Evolutionary conservation across 2,329 filamentous ascomycete species (phyloP).

Genomic region (Colletotrichum coccodes): DNA sequence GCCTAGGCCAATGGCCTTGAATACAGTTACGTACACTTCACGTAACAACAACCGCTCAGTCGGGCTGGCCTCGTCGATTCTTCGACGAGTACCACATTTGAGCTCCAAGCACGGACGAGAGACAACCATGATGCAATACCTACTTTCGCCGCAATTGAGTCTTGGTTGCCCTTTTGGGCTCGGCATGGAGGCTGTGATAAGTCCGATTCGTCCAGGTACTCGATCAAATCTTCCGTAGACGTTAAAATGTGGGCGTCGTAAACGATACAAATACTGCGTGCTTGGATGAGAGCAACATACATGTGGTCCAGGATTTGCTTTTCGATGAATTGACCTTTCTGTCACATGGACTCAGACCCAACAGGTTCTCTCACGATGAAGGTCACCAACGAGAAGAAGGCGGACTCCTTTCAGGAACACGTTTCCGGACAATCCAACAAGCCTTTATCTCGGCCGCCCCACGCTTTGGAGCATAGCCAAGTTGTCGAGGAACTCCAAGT

Average conservation of each 20-base stretch:
- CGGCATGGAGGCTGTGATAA: neutral
- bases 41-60: neutral
- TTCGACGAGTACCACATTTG: neutral
- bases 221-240: neutral
- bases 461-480: slow-evolving; percentile 60
- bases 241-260: neutral
- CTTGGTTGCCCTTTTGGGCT: slow-evolving; percentile 17
- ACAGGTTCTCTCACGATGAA: neutral
- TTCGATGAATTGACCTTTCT: neutral
- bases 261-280: neutral
- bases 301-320: neutral
- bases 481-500: slow-evolving; percentile 65
- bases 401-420: slow-evolving; percentile 26
- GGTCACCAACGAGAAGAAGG: neutral
- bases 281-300: neutral
- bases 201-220: neutral
- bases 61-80: neutral
- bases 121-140: neutral
- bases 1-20: neutral
- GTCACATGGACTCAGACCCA: neutral
- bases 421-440: slow-evolving; percentile 48
- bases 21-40: slow-evolving; percentile 15
- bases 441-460: slow-evolving; percentile 65
- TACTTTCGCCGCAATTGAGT: neutral
- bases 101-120: neutral